Base-by-base conservation (phyloP, 2,329 filamentous ascomycete species). In the Botrytis deweyae region DNA sequence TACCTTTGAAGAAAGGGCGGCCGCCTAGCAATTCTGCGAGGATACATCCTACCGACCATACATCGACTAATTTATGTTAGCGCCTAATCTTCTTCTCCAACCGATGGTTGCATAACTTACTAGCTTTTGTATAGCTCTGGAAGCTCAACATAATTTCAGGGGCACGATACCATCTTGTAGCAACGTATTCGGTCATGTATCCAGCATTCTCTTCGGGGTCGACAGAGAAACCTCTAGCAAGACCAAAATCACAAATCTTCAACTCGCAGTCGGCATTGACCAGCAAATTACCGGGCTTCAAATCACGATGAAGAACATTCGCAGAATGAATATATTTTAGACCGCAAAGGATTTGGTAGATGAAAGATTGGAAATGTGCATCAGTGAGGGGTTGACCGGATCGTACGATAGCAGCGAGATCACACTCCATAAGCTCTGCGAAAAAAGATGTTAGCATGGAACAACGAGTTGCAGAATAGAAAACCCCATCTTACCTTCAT, bases 101-200 rank as follows among this genome's bases (percentile, higher is more conserved):
- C 44, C 42, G 73, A 59, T 36, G 44, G 52, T 77, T 36, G 77
- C 69, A 44, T 59, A 73, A 95, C 95, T 73, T 90, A 98, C 96
- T 99, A 79, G 96, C 96, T 94, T 99, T 99, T 80, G 96, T 99
- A 84, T 99, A 99, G 86, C 94, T 98, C 85, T 98, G 95, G 89
- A 99, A 99, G 86, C 94, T 98, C 83, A 99, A 86, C 96, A 99
- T 99, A 80, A 99, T 99, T 84, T 99, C 96, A 8, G 96, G 96
- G 5, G 96, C 96, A 84, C 96, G 92, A 84, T 99, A 99, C 96
- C 96, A 99, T 86, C 96, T 89, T 70, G 96, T 99, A 69, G 96
- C 96, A 73, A 99, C 96, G 81, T 99, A 99, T 85, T 99, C 96
- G 18, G 96, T 99, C 96, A 99, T 98, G 85, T 98, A 99, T 36